Conservation (phyloP, 1,284 basidiomycete species). For the Schizophyllum commune region DNA sequence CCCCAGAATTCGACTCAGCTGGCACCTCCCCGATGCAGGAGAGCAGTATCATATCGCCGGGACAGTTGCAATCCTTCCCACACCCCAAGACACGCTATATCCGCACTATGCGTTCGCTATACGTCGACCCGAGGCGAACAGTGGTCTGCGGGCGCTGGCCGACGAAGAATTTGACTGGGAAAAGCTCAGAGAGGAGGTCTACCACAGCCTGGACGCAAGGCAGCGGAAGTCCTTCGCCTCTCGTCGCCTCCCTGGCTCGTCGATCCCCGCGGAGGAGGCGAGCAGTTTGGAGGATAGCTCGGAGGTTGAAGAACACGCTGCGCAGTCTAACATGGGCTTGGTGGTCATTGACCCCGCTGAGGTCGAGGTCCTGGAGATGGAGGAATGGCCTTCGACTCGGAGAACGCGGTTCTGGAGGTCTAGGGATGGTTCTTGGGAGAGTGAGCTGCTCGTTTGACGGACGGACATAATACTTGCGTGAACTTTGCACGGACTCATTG, state of each 20-base stretch:
- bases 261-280: conserved; percentile 27
- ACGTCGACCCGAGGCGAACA: conserved; percentile 17
- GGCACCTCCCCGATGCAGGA: conserved; percentile 47
- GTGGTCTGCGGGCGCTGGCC: background rate
- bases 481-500: background rate
- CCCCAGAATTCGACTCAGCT: conserved; percentile 42
- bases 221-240: conserved; percentile 61
- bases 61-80: conserved; percentile 37
- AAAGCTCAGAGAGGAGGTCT: conserved; percentile 40
- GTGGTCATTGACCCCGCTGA: conserved; percentile 54
- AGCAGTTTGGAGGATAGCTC: conserved; percentile 28
- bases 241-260: conserved; percentile 57
- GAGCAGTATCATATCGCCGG: conserved; percentile 58
- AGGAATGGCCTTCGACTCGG: conserved; percentile 38
- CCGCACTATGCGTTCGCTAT: conserved; percentile 19
- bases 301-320: conserved; percentile 35
- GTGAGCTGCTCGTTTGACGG: conserved; percentile 20
- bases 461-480: background rate
- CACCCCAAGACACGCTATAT: conserved; percentile 25
- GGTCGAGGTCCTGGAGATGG: conserved; percentile 57
- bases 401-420: conserved; percentile 43
- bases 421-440: conserved; percentile 38
- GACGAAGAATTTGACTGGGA: conserved; percentile 49
- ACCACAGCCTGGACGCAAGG: conserved; percentile 39
- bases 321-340: conserved; percentile 56